Conservation (phyloP, 2,329 filamentous ascomycete genomes). For the Neofusicoccum ribis region DNA sequence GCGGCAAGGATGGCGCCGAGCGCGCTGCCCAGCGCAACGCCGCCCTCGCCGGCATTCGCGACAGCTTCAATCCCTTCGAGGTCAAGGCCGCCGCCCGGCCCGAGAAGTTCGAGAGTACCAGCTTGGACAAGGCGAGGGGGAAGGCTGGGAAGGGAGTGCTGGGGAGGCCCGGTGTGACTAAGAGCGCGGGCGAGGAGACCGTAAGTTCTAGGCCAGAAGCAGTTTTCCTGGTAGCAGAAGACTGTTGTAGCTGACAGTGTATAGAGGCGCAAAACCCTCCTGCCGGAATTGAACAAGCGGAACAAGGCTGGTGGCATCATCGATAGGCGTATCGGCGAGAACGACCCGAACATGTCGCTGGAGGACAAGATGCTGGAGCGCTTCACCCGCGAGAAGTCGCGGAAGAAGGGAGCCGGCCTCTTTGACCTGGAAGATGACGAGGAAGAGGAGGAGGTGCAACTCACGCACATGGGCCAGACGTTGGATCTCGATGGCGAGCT, state of each 20-base stretch:
- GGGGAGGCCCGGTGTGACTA: slow-evolving; percentile 79
- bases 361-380: slow-evolving; percentile 91
- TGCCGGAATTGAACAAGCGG: slow-evolving; percentile 85
- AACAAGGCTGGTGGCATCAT: slow-evolving; percentile 92
- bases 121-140: slow-evolving; percentile 56
- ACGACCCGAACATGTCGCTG: slow-evolving; percentile 88
- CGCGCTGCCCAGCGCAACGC: slow-evolving; percentile 75
- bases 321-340: slow-evolving; percentile 92
- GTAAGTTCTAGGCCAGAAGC: slow-evolving; percentile 46
- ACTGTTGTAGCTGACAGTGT: not conserved
- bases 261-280: slow-evolving; percentile 74
- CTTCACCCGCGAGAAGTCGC: slow-evolving; percentile 85
- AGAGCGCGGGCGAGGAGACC: slow-evolving; percentile 82
- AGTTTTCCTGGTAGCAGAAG: not conserved
- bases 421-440: slow-evolving; percentile 91
- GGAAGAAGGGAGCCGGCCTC: slow-evolving; percentile 70
- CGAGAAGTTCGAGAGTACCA: slow-evolving; percentile 83
- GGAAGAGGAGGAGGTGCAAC: slow-evolving; percentile 61
- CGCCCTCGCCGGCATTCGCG: slow-evolving; percentile 81
- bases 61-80: slow-evolving; percentile 98
- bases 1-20: slow-evolving; percentile 68
- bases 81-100: slow-evolving; percentile 76
- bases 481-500: slow-evolving; percentile 61
- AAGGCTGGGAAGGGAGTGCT: slow-evolving; percentile 59
- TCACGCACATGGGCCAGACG: slow-evolving; percentile 83